Evolutionary conservation across 805 yeast species (phyloP).

Genomic region (Candida maris): DNA sequence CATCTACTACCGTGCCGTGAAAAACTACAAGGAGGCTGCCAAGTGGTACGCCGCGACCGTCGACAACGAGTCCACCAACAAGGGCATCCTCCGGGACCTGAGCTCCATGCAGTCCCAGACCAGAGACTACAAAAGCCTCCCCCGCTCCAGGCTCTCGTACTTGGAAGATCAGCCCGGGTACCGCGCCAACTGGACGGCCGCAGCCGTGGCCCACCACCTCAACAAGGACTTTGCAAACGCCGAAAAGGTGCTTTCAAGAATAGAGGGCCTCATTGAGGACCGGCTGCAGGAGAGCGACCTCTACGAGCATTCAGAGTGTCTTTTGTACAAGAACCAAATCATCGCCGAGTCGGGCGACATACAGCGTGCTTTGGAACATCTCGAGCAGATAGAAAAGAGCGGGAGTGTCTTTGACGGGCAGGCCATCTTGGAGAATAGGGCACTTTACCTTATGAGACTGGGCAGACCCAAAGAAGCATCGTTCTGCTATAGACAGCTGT

Average conservation of each 20-base stretch:
- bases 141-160: conserved; percentile 60
- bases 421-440: conserved; percentile 63
- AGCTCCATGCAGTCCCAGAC: conserved; percentile 74
- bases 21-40: conserved; percentile 71
- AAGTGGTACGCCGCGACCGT: conserved; percentile 72
- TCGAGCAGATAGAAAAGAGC: conserved; percentile 51
- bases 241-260: conserved; percentile 65
- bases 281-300: conserved; percentile 62
- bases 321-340: conserved; percentile 66
- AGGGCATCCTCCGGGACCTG: conserved; percentile 77
- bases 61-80: conserved; percentile 74
- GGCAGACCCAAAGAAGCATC: conserved; percentile 64
- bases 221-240: conserved; percentile 65
- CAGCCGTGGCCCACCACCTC: conserved; percentile 82
- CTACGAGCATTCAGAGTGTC: conserved; percentile 78
- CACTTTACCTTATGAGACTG: conserved; percentile 55
- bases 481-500: conserved; percentile 57
- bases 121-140: conserved; percentile 65
- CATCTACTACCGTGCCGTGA: conserved; percentile 67
- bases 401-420: conserved; percentile 52
- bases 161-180: conserved; percentile 75
- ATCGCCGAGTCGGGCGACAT: conserved; percentile 62
- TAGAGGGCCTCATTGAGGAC: conserved; percentile 71
- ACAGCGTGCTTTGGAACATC: conserved; percentile 56
- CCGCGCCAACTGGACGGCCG: conserved; percentile 86